Evolutionary conservation across 2,329 filamentous ascomycete species (phyloP).

Genomic region (Penicillium psychrosexuale): DNA sequence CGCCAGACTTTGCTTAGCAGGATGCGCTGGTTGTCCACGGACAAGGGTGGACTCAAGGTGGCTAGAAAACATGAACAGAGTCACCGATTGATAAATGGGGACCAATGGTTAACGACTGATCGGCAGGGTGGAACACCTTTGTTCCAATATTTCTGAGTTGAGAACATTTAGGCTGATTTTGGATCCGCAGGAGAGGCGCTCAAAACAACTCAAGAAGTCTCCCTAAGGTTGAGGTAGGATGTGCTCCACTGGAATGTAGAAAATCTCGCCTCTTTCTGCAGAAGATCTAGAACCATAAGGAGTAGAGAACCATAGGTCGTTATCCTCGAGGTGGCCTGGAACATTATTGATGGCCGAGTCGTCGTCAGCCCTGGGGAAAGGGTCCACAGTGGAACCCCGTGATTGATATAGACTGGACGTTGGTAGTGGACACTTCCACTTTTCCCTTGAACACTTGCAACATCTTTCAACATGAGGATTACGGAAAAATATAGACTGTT

Average conservation of each 20-base stretch:
- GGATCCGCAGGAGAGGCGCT: not conserved
- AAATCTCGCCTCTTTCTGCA: not conserved
- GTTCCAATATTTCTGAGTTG: not conserved
- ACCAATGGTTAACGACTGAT: not conserved
- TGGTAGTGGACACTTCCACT: not conserved
- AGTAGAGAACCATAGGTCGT: not conserved
- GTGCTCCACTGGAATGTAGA: not conserved
- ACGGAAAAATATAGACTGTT: not conserved
- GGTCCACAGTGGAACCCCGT: not conserved
- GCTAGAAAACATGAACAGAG: not conserved
- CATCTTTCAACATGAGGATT: not conserved
- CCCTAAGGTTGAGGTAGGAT: not conserved
- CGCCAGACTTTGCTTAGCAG: constrained; percentile 6
- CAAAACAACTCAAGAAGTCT: not conserved
- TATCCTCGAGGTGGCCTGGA: not conserved
- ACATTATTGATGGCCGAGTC: not conserved
- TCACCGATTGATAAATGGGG: constrained; percentile 2
- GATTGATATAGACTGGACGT: not conserved
- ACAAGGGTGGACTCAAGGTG: not conserved
- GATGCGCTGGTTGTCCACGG: not conserved
- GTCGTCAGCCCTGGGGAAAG: constrained; percentile 15
- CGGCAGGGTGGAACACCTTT: not conserved
- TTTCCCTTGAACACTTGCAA: not conserved
- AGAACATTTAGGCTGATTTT: not conserved
- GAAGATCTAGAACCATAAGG: not conserved